Conservation (phyloP, 2,329 filamentous ascomycete species). For the Colletotrichum chlorophyti region DNA sequence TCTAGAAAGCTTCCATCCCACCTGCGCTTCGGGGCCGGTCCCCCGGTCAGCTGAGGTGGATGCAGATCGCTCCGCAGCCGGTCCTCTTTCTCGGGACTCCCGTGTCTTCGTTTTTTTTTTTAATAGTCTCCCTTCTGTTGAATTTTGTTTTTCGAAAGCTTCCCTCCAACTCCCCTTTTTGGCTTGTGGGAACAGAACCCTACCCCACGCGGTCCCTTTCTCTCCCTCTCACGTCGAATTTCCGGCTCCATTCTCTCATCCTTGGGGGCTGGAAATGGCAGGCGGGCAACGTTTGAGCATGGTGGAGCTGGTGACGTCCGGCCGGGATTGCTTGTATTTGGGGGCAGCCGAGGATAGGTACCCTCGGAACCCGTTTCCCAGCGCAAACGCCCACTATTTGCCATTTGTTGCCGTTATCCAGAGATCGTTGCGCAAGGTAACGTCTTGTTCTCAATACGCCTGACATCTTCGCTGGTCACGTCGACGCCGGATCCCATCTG, state of each 20-base stretch:
- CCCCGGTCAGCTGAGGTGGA: slow-evolving; percentile 16
- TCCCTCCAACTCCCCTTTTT: background rate
- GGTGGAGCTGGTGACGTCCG: slow-evolving; percentile 7
- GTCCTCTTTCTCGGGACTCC: slow-evolving; percentile 21
- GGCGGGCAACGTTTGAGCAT: slow-evolving; percentile 22
- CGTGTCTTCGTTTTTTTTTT: background rate
- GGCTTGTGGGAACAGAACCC: slow-evolving; percentile 1
- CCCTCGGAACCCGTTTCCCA: background rate
- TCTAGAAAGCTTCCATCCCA: slow-evolving; percentile 24
- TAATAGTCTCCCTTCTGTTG: background rate
- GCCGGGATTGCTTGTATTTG: background rate
- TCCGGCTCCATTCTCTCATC: background rate
- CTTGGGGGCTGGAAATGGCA: slow-evolving; percentile 3
- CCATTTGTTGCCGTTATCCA: background rate
- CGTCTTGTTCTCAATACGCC: too few relatives aligned
- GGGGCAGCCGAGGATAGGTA: slow-evolving; percentile 1
- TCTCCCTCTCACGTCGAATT: background rate
- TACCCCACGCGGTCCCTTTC: background rate
- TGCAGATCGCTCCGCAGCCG: slow-evolving; percentile 27
- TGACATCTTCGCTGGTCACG: too few relatives aligned
- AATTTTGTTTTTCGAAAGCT: too few relatives aligned
- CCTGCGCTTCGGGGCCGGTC: slow-evolving; percentile 11
- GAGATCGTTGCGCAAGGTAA: too few relatives aligned
- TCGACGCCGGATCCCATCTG: too few relatives aligned
- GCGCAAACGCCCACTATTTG: background rate